Base-by-base conservation (phyloP, 345 rosid species). In the Murraya koenigii region DNA sequence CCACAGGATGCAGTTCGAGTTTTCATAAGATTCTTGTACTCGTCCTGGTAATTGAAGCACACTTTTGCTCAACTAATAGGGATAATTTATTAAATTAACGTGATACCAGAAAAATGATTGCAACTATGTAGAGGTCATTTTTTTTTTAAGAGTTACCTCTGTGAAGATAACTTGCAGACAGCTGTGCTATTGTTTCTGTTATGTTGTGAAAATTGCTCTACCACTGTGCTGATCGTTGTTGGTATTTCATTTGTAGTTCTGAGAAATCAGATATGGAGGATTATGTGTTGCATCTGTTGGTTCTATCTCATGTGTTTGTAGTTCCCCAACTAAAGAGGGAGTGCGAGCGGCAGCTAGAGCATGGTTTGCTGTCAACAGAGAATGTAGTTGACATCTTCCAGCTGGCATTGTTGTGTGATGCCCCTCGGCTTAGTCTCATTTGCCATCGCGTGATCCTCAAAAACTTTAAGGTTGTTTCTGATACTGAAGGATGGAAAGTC, bases 311-410 rank as follows among this genome's bases (percentile, higher is more conserved):
- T 66, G 90, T 83, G 8, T 93, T 85, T 75, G 90, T 81, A 66
- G 92, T 92, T 68, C 93, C 92, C 28, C 86, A 77, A 66, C 75
- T 95, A 83, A 95, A 95, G 88, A 81, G 72, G 72, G 56, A 85
- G 10, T 95, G 99, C 33, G 90, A 87, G 70, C 80, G 72, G 82
- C 89, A 84, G 71, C 83, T 93, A 65, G 96, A 91, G 85, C 85
- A 82, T 22, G 93, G 95, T 72, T 82, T 85, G 75, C 91, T 95
- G 44, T 90, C 81, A 52, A 65, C 58, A 4, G 98, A 95, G 75
- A 95, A 93, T 71, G 93, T 90, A 15, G 76, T 91, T 6, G 98
- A 95, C 82, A 83, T 90, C 49, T 91, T 95, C 73, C 99, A 95
- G 89, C 93, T 95, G 28, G 84, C 98, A 1, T 80, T 95, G 58